Base-by-base conservation (phyloP, 495 filamentous ascomycete genomes). In the Recurvomyces mirabilis region DNA sequence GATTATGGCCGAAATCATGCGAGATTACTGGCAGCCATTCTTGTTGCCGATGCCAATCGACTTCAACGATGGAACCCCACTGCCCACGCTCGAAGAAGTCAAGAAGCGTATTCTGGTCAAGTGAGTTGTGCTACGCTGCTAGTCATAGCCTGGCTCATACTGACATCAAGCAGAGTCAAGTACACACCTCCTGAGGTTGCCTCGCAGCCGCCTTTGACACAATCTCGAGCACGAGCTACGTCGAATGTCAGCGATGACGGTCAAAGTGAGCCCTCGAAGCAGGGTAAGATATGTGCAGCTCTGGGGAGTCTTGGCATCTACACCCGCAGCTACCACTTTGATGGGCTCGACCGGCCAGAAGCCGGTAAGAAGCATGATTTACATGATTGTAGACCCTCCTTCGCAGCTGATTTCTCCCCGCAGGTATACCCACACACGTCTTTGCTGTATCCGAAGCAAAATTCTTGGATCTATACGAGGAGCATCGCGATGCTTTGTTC, bases 1-100 rank as follows among this genome's bases (percentile, higher is more conserved):
- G 52, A 75, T 75, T 12, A 94, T 94, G 81, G 84, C 93, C 0
- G 70, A 84, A 40, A 94, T 94, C 48, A 94, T 95, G 72, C 68
- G 72, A 37, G 71, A 88, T 35, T 75, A 75, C 10, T 95, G 84
- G 83, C 70, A 68, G 17, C 78, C 70, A 0, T 65, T 75, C 46
- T 67, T 96, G 0, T 66, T 94, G 0, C 73, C 83, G 5, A 58
- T 69, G 7, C 65, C 72, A 7, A 54, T 64, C n/a, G 49, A 65
- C 40, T 69, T 70, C 0, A 64, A 68, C 9, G 65, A 70, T 21
- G 64, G 73, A 7, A 61, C 62, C 17, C 54, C 53, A 5, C 69
- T 93, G 7, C 89, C 89, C 0, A 58, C 72, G 0, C 77, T 85
- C 0, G 70, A 63, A 12, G 71, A 81, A 13, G 59, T 95, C 43